These are phyloP conservation scores for Hypoxylon sp. DNA, from an alignment of 2,329 filamentous ascomycete genomes.

Conservation along the genomic window DNA sequence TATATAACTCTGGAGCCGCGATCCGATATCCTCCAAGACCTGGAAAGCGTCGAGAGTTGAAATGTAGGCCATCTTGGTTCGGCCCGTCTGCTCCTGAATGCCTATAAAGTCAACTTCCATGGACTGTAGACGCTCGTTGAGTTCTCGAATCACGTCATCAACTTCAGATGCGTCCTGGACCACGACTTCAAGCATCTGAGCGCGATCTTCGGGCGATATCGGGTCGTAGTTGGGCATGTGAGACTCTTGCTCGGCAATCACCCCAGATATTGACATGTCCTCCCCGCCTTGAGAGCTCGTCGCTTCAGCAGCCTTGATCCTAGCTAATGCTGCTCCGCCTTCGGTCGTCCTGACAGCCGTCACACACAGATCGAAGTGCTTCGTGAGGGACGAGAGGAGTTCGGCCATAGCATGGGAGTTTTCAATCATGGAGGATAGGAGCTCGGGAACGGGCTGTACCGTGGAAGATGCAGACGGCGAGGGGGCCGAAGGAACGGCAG, in stretches of 20 bases:
- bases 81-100: constrained; percentile 69
- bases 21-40: constrained; percentile 72
- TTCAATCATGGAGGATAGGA: constrained; percentile 70
- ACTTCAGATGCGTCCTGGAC: constrained; percentile 73
- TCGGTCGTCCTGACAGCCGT: constrained; percentile 91
- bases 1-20: constrained; percentile 70
- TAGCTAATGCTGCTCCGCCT: constrained; percentile 74
- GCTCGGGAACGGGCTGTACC: constrained; percentile 56
- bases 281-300: constrained; percentile 57
- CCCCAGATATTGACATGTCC: constrained; percentile 69
- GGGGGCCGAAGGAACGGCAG: constrained; percentile 49
- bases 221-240: constrained; percentile 66
- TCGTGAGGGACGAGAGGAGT: constrained; percentile 79
- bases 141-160: constrained; percentile 71
- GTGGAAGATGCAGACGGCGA: constrained; percentile 49
- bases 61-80: constrained; percentile 61
- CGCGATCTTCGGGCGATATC: constrained; percentile 76
- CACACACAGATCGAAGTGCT: constrained; percentile 92
- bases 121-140: constrained; percentile 76
- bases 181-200: constrained; percentile 84
- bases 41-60: constrained; percentile 69
- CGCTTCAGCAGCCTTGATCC: constrained; percentile 72
- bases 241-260: constrained; percentile 66
- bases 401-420: constrained; percentile 85
- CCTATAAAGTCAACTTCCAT: constrained; percentile 77